Base-by-base conservation (phyloP, 2,329 filamentous ascomycete genomes). In the Alternaria brassicicola region DNA sequence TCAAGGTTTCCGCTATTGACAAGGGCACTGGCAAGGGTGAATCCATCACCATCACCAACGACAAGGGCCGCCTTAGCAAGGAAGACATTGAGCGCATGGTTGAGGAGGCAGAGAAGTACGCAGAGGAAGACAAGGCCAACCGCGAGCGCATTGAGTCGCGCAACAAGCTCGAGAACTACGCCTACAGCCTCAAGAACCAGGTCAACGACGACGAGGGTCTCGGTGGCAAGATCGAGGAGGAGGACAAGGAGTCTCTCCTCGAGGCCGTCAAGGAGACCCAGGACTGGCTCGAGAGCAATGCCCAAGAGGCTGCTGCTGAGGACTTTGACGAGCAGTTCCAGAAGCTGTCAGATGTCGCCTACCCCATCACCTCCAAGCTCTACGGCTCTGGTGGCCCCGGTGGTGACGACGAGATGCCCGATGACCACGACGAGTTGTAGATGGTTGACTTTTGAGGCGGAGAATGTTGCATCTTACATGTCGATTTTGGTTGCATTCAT, bases 21-120 rank as follows among this genome's bases (percentile, higher is more conserved):
- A 98, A 98, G 90, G 95, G 93, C 78, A 97, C 94, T 74, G 95
- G 95, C 81, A 97, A 98, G 87, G 88, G 87, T 64, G 93, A 99
- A 86, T 93, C 90, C 65, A 98, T 99, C 80, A 98, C 95, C 72
- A 99, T 99, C 79, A 98, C 91, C 83, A 98, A 99, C 84, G 95
- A 99, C 84, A 98, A 98, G 89, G 95, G 95, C 70, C 94, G 95
- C 79, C 89, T 99, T 51, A 93, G 90, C 73, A 90, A 90, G 76
- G 95, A 99, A 71, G 95, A 99, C 81, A 99, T 99, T 72, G 94
- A 98, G 81, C 95, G 95, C 81, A 99, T 99, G 95, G 93, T 99
- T 66, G 89, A 90, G 70, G 95, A 99, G 83, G 95, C 95, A 62
- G 95, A 98, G 88, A 92, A 97, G 84, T 98, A 93, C 79, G 95